A percentile compares a stretch with the other conserved stretches of the same genome.
phyloP scores from a whole-genome alignment of 2,329 filamentous ascomycete species.

The Chrysoporthe deuterocubensis region DNA sequence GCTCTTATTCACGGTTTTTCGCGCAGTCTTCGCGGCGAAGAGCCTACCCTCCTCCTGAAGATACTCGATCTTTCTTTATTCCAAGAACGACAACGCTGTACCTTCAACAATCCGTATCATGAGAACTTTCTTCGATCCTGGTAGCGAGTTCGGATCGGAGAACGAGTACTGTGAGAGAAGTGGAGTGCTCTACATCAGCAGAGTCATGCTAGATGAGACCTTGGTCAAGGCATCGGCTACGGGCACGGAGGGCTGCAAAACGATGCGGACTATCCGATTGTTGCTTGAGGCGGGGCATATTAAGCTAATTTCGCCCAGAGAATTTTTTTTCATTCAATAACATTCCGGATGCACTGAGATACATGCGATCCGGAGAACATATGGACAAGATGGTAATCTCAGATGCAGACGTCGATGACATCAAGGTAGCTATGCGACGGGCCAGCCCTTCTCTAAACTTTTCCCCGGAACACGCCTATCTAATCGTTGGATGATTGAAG shows the following conservation, averaged over 20 bases:
- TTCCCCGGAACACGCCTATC: neutral
- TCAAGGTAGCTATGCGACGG: neutral
- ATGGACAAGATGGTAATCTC: conserved; percentile 18
- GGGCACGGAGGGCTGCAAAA: neutral
- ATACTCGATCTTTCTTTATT: neutral
- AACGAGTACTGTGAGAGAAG: neutral
- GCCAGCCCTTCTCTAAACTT: neutral
- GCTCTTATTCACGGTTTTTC: conserved; percentile 1
- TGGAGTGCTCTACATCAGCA: neutral
- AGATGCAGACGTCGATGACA: neutral
- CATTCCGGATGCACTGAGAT: too few species aligned
- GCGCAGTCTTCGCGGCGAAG: conserved; percentile 3
- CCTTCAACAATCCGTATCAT: neutral
- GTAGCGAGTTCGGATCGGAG: neutral
- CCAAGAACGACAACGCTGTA: neutral
- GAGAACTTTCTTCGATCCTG: neutral
- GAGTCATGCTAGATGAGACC: neutral
- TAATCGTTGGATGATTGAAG: conserved; percentile 12
- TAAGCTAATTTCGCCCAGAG: too few species aligned
- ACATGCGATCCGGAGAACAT: conserved; percentile 12
- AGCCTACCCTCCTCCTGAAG: neutral
- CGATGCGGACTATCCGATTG: too few species aligned
- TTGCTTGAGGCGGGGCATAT: too few species aligned
- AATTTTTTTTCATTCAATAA: too few species aligned
- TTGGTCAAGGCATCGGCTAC: neutral